Base-by-base conservation (phyloP, 192 early-diverging fungal species). In the Geosiphon pyriformis region DNA sequence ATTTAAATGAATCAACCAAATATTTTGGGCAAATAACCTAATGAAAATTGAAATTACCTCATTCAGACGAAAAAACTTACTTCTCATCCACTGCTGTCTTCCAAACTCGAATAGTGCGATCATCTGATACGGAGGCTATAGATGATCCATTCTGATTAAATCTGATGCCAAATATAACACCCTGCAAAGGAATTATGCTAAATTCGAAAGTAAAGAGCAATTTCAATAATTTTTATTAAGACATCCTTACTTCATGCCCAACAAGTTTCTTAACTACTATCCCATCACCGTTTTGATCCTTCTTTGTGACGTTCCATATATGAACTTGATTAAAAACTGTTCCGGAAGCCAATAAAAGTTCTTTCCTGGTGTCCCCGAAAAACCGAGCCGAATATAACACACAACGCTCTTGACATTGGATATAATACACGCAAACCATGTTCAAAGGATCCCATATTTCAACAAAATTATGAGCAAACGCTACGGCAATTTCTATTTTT, bases 271-370 rank as follows among this genome's bases (percentile, higher is more conserved):
- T 79, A 29, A 32, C 59, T 0, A 83, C 74, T 11, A 71, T 37
- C 12, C 78, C 82, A 48, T 75, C 76, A 4, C 76, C 80, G 32
- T 69, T 23, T 18, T 71, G 68, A 22, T 76, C 72, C 0, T 60
- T 56, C 18, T 72, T 64, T 8, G 50, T 56, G 1, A 84, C 75
- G 49, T 83, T 76, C 90, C 91, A 92, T 3, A 92, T 52, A 59
- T 89, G 73, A 0, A 91, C 84, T 48, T 93, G 80, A 75, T 90
- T 92, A 71, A 92, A 93, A 8, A 92, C 91, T 6, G 93, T 94
- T 0, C 93, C 93, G 0, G 84, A 84, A 0, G 87, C 88, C 10
- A 93, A 74, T 15, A 73, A 65, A 4, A 92, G 51, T 0, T 67
- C 70, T 11, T 73, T 76, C 8, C 74, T 35, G 0, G 77, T 82